A percentile compares a stretch with the other conserved stretches of the same genome.
phyloP scores from a whole-genome alignment of 179 eudicot genomes.

The Beta lomatogona region DNA sequence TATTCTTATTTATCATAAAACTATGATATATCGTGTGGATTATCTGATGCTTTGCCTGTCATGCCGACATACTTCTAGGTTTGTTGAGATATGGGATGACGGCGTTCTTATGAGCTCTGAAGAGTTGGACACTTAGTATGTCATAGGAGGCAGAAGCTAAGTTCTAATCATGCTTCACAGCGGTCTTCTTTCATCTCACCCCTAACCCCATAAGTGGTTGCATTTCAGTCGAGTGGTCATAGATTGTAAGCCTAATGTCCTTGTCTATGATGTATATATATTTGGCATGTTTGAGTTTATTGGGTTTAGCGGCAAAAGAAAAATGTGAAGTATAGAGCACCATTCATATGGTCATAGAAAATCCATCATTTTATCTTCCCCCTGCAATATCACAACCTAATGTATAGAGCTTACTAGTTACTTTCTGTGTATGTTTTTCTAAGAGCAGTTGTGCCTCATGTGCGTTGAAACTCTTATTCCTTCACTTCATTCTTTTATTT shows the following conservation, averaged over 20 bases:
- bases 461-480: too few species aligned
- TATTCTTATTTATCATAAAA: not conserved
- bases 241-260: not conserved
- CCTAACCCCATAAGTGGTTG: not conserved
- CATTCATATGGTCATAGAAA: too few species aligned
- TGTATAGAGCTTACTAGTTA: not conserved
- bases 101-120: conserved; percentile 61
- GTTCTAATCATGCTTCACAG: not conserved
- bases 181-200: not conserved
- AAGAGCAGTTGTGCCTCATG: not conserved
- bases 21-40: not conserved
- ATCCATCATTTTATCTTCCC: too few species aligned
- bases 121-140: conserved; percentile 45
- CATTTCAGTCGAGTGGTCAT: not conserved
- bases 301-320: not conserved
- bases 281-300: not conserved
- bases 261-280: conserved; percentile 6
- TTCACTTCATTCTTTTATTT: too few species aligned
- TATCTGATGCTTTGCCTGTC: not conserved
- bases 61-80: conserved; percentile 41
- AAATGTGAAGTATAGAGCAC: not conserved
- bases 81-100: conserved; percentile 72
- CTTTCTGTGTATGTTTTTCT: not conserved
- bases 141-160: not conserved
- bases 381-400: not conserved